Evolutionary conservation across 768 basidiomycete genomes (phyloP), one percentile per base, ranked within the genome.

Genomic region (Suillus ampliporus): DNA sequence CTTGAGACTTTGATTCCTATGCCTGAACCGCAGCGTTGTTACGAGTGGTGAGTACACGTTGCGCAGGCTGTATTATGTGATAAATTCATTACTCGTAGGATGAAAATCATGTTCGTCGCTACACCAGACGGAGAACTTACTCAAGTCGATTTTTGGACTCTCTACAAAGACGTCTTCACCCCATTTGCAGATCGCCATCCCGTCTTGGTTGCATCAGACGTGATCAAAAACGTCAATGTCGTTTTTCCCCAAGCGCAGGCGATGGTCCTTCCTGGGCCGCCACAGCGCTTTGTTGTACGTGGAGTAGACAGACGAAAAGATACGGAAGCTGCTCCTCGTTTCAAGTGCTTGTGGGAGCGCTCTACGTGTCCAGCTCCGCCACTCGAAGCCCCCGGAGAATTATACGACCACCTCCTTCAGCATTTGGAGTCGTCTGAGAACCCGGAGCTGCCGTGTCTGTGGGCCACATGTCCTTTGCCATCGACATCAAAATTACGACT

Each of bases 101-200:
- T 99, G 92, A 89, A 87, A 71, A 76, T 83, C n/a, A 91, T 94
- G 83, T 98, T 96, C 69, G 82, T 90, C 17, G 80, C 88, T 19
- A 89, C 89, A 64, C 75, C 88, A 2, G 88, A 90, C 4, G 87
- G 90, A 5, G 92, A 95, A 70, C 79, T 98, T 51, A 95, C 94
- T 1, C 97, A 99, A 75, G 94, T 97, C 38, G 89, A 93, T 60
- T 94, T 99, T 70, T 99, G 97, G 96, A 94, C 87, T 61, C 83
- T 95, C 14, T 99, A 99, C 78, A 89, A 91, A 65, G 90, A 92
- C 62, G 86, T 86, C 1, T 97, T 98, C 69, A 77, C 84, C 1
- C 86, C 87, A 1, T 82, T 80, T 69, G 73, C 82, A 62, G 84
- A 86, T 1, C 81, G 80, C 60, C 80, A 85, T 61, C 84, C 85